Conservation (phyloP, 2,329 filamentous ascomycete genomes). For the Diplodia seriata region DNA sequence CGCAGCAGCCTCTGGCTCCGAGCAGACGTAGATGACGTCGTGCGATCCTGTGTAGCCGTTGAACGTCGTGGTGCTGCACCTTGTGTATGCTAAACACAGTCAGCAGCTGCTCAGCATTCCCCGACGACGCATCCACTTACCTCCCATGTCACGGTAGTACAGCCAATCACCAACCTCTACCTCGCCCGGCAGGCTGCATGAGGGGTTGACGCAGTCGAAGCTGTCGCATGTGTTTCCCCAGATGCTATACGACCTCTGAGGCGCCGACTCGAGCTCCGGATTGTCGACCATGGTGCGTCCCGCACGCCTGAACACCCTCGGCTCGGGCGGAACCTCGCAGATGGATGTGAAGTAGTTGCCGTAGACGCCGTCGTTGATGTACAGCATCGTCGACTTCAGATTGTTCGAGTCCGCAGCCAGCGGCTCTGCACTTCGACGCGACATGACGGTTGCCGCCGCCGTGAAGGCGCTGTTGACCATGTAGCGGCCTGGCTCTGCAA, state of each 20-base stretch:
- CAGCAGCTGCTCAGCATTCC: background rate
- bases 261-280: conserved; percentile 44
- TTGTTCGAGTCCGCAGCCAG: conserved; percentile 58
- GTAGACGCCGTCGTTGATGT: conserved; percentile 92
- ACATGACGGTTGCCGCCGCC: conserved; percentile 89
- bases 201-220: conserved; percentile 86
- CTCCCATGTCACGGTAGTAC: conserved; percentile 93
- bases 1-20: conserved; percentile 80
- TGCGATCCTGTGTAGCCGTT: conserved; percentile 91
- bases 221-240: conserved; percentile 96
- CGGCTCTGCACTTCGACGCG: conserved; percentile 83
- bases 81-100: conserved; percentile 73
- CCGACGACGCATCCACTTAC: conserved; percentile 31
- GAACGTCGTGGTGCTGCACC: conserved; percentile 92
- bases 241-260: conserved; percentile 69
- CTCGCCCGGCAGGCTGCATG: conserved; percentile 73
- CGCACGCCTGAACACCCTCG: conserved; percentile 72
- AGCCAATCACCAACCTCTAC: conserved; percentile 92
- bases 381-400: conserved; percentile 81
- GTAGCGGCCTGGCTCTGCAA: conserved; percentile 91
- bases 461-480: conserved; percentile 90
- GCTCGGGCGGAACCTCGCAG: conserved; percentile 87
- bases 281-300: conserved; percentile 65
- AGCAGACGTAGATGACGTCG: conserved; percentile 88
- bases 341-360: conserved; percentile 97